Percentiles rank a stretch among this genome's conserved stretches.
Conservation (phyloP, 164 flowering plant genomes). For the Houttuynia cordata region DNA sequence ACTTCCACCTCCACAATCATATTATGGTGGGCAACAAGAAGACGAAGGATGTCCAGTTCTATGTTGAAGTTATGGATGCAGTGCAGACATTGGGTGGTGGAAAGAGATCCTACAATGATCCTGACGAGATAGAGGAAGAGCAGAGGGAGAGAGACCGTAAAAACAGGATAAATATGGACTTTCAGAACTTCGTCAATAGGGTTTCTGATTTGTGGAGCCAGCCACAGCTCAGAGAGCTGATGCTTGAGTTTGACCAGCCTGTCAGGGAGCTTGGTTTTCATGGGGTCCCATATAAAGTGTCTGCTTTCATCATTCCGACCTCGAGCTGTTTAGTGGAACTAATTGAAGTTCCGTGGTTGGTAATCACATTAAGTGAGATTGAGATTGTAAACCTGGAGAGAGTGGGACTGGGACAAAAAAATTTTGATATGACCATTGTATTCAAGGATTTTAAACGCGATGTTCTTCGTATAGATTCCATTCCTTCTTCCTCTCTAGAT, state of each 20-base stretch:
- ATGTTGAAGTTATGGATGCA: constrained; percentile 81
- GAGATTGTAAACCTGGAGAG: constrained; percentile 82
- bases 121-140: constrained; percentile 82
- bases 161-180: constrained; percentile 67
- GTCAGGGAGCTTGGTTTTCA: constrained; percentile 80
- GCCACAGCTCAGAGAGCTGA: constrained; percentile 42
- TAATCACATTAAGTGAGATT: constrained; percentile 60
- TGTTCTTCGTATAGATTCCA: constrained; percentile 69
- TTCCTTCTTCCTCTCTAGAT: constrained; percentile 69
- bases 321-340: constrained; percentile 78
- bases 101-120: constrained; percentile 71
- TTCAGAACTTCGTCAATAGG: constrained; percentile 53
- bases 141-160: constrained; percentile 68
- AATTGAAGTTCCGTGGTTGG: constrained; percentile 62
- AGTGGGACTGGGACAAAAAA: constrained; percentile 78
- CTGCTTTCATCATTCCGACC: constrained; percentile 69
- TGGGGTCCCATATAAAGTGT: constrained; percentile 65
- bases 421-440: constrained; percentile 70
- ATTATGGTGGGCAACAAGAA: constrained; percentile 93
- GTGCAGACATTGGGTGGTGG: constrained; percentile 77
- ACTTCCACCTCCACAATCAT: constrained; percentile 75
- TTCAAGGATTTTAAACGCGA: constrained; percentile 84
- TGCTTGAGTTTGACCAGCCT: constrained; percentile 84
- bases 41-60: constrained; percentile 78
- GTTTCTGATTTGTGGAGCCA: constrained; percentile 72